A percentile compares a stretch with the other conserved stretches of the same genome.
Conservation (phyloP, 768 basidiomycete genomes). For the Kwoniella sp. region DNA sequence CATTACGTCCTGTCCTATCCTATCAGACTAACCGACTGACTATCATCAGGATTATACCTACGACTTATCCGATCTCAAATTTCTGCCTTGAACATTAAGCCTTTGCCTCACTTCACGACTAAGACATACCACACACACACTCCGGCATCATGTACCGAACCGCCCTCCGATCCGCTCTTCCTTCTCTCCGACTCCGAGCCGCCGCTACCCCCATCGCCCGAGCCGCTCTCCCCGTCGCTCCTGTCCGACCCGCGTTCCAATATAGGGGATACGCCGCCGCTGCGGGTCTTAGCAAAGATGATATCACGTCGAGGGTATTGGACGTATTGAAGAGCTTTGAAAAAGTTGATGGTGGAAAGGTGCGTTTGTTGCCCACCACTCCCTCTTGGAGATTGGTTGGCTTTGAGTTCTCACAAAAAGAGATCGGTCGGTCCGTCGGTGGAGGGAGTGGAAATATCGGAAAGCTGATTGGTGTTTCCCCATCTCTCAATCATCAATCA, state of each 20-base stretch:
- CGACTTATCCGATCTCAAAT: constrained; percentile 1
- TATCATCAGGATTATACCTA: too few species aligned
- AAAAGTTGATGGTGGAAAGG: constrained; percentile 79
- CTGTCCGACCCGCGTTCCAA: constrained; percentile 5
- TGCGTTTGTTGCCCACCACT: too few species aligned
- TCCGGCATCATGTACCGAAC: constrained; percentile 18
- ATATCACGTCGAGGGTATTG: constrained; percentile 72
- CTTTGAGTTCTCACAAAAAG: too few species aligned
- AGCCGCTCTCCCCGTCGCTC: constrained; percentile 8
- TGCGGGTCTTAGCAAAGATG: constrained; percentile 66
- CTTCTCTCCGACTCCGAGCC: constrained; percentile 36
- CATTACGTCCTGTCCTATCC: too few species aligned
- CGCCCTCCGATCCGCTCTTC: constrained; percentile 47
- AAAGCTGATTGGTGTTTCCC: constrained; percentile 22
- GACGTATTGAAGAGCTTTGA: constrained; percentile 86
- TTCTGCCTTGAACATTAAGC: too few species aligned
- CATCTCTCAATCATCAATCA: neutral
- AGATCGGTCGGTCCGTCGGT: neutral
- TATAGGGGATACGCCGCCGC: constrained; percentile 64
- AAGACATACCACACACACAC: neutral
- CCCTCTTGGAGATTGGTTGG: too few species aligned
- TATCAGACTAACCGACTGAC: too few species aligned
- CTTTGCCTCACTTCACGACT: neutral
- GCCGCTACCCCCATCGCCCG: constrained; percentile 12
- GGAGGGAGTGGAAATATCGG: constrained; percentile 9